Percentiles rank a stretch among this genome's conserved stretches.
These are phyloP conservation scores for Magnaporthales sp. DNA, from an alignment of 2,329 filamentous ascomycete species.

Conservation along the genomic window DNA sequence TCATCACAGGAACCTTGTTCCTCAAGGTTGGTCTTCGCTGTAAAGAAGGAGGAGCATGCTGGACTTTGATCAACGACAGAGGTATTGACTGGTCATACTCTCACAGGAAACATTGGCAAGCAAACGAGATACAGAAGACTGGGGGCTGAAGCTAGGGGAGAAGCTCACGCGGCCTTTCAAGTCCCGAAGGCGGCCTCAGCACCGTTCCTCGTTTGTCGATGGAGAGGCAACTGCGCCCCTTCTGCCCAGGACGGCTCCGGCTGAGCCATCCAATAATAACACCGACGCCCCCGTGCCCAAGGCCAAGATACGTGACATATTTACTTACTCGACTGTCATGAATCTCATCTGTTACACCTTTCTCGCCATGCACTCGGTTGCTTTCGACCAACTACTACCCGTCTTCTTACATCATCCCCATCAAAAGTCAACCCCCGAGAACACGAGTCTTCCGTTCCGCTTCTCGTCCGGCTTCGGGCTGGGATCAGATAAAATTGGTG, in stretches of 20 bases:
- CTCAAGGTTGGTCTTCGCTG: slow-evolving; percentile 44
- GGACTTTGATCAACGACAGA: neutral
- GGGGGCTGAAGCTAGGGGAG: slow-evolving; percentile 65
- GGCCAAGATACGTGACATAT: slow-evolving; percentile 14
- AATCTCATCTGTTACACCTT: slow-evolving; percentile 66
- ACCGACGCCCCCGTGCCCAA: slow-evolving; percentile 6
- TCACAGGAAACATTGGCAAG: slow-evolving; percentile 68
- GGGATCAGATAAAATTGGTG: slow-evolving; percentile 66
- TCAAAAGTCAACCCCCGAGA: slow-evolving; percentile 43
- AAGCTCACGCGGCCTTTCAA: slow-evolving; percentile 40
- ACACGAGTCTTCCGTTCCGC: slow-evolving; percentile 62
- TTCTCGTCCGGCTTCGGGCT: slow-evolving; percentile 76
- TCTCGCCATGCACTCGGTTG: slow-evolving; percentile 72
- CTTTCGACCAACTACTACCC: slow-evolving; percentile 80
- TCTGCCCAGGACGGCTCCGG: slow-evolving; percentile 26
- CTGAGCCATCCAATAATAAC: slow-evolving; percentile 19
- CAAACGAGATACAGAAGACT: slow-evolving; percentile 60
- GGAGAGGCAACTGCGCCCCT: slow-evolving; percentile 49
- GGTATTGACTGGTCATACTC: neutral
- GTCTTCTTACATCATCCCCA: slow-evolving; percentile 77
- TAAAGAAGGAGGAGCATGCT: neutral
- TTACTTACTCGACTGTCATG: slow-evolving; percentile 21
- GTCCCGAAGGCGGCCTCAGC: slow-evolving; percentile 11
- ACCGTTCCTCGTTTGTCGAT: slow-evolving; percentile 39
- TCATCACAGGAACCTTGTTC: slow-evolving; percentile 67